These are phyloP conservation scores for Kodamaea lidongshanica DNA, from an alignment of 805 yeast genomes.

Conservation along the genomic window DNA sequence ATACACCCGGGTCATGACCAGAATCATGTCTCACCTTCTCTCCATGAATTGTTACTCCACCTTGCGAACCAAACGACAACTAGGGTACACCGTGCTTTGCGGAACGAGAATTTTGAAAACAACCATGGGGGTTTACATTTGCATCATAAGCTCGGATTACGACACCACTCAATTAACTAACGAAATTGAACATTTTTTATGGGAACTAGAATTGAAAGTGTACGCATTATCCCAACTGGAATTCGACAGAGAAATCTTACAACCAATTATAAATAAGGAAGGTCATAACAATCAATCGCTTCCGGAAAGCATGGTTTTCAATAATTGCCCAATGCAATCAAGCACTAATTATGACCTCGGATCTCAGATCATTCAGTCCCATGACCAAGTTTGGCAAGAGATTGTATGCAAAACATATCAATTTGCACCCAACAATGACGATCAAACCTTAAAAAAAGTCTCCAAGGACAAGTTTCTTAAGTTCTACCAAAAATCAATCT, in stretches of 20 bases:
- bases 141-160: constrained; percentile 47
- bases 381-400: constrained; percentile 45
- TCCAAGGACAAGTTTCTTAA: constrained; percentile 15
- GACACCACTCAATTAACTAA: constrained; percentile 35
- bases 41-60: constrained; percentile 39
- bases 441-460: constrained; percentile 27
- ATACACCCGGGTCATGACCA: constrained; percentile 34
- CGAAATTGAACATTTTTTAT: constrained; percentile 45
- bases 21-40: constrained; percentile 42
- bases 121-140: constrained; percentile 53
- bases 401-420: constrained; percentile 39
- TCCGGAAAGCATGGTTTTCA: constrained; percentile 17
- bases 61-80: constrained; percentile 48
- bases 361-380: constrained; percentile 22
- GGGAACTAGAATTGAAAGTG: constrained; percentile 33
- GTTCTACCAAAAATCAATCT: constrained; percentile 10
- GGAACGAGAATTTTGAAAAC: constrained; percentile 48
- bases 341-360: constrained; percentile 20
- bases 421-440: constrained; percentile 30
- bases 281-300: constrained; percentile 8
- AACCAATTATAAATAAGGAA: constrained; percentile 28
- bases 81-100: constrained; percentile 59
- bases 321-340: constrained; percentile 20
- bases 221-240: constrained; percentile 22
- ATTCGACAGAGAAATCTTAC: constrained; percentile 30